phyloP scores from a whole-genome alignment of 495 filamentous ascomycete species.

The Tuber umbilicatum region DNA sequence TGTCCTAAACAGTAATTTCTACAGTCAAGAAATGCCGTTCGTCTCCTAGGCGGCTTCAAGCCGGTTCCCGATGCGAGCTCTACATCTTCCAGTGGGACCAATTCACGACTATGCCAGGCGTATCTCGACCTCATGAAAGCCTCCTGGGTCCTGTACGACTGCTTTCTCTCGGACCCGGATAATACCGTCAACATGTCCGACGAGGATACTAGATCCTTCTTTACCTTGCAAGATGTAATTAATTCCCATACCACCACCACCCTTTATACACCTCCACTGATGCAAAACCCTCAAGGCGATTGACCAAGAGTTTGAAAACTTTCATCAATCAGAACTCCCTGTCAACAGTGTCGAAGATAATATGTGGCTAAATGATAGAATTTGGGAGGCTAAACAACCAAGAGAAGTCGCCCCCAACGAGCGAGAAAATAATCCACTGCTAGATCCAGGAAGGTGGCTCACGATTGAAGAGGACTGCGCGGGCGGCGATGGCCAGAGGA shows the following conservation, averaged over 20 bases:
- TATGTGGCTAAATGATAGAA: not conserved
- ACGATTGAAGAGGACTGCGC: slow-evolving; percentile 17
- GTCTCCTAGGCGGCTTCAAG: not conserved
- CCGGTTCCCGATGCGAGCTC: not conserved
- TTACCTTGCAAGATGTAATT: not conserved
- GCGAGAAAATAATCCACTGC: slow-evolving; percentile 10
- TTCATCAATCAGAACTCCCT: not conserved
- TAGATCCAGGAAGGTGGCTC: slow-evolving; percentile 39
- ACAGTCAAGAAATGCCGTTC: not conserved
- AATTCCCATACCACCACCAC: too few species aligned
- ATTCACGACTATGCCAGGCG: slow-evolving; percentile 29
- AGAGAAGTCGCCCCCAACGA: not conserved
- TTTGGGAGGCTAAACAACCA: not conserved
- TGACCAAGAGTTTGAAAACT: slow-evolving; percentile 12
- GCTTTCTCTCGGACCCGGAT: slow-evolving; percentile 10
- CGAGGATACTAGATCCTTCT: not conserved
- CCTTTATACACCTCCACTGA: not conserved
- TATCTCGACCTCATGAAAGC: slow-evolving; percentile 48
- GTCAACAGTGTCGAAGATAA: not conserved
- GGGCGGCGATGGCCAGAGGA: not conserved
- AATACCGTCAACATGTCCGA: not conserved
- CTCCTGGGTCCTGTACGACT: slow-evolving; percentile 46
- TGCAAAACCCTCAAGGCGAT: slow-evolving; percentile 6
- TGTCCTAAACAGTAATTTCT: not conserved
- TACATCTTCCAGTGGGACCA: not conserved